Evolutionary conservation across 2,329 filamentous ascomycete genomes (phyloP), one percentile per base, ranked within the genome.

Genomic region (Chrysoporthe cubensis): DNA sequence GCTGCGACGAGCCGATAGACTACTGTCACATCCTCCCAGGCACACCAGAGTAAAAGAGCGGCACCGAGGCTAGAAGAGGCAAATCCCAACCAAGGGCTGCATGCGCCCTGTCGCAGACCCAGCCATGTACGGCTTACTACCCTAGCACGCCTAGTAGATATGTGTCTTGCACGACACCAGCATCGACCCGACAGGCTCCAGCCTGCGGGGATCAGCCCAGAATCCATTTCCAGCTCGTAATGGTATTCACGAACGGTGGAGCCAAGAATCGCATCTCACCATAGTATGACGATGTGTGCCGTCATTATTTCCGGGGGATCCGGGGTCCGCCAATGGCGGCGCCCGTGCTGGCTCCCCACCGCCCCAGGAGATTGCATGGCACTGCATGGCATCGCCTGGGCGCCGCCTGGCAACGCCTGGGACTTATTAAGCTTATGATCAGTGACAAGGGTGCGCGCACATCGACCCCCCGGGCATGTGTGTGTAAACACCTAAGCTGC

Each of bases 231-330:
- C 7, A 16, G 26, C 13, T 54, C 50, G 50, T 54, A 54, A 34
- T 54, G 26, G 50, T 16, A 32, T 54, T 54, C 50, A 54, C 50
- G 26, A 26, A 18, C 50, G 32, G 50, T 54, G 50, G 50, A 13
- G 50, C 50, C 50, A 54, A 7, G 21, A 32, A 54, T 9, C 9
- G 21, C 57, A 21, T 60, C n/a, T 43, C 26, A 26, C 26, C 26
- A 26, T 26, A 26, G 26, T 46, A 61, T 61, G 59, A 61, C 59
- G 59, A 26, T 32, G 59, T 4, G 43, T 61, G 59, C 59, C 59
- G 59, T 61, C 59, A 61, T 61, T 44, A 43, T 34, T 48, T 34
- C 59, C 59, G 18, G 59, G 54, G 59, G 42, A 26, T 61, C 59
- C 42, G 59, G 7, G 59, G 7, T 61, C 4, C 42, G 59, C 43